phyloP scores from a whole-genome alignment of 2,329 filamentous ascomycete species.

The Ophiostoma sp. region DNA sequence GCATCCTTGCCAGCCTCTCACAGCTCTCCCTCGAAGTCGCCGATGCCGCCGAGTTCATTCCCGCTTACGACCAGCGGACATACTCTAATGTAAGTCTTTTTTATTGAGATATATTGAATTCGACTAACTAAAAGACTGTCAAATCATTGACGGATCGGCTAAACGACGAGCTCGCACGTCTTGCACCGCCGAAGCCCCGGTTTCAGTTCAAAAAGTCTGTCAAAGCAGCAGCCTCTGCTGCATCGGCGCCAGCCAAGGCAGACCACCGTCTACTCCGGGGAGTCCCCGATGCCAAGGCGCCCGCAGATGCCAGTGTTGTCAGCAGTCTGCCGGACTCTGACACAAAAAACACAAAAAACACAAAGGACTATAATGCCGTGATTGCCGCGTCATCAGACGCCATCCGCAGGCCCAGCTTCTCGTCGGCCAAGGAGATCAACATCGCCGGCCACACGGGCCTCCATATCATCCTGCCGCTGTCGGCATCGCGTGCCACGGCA shows the following conservation, averaged over 20 bases:
- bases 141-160: constrained; percentile 76
- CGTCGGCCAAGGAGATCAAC: constrained; percentile 53
- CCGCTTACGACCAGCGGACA: constrained; percentile 81
- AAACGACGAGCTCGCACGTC: constrained; percentile 59
- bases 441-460: constrained; percentile 62
- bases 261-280: constrained; percentile 39
- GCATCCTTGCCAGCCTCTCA: constrained; percentile 72
- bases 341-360: constrained; percentile 32
- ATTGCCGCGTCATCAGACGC: constrained; percentile 38
- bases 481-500: constrained; percentile 64
- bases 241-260: constrained; percentile 33
- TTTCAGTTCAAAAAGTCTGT: constrained; percentile 66
- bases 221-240: constrained; percentile 28
- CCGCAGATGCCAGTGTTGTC: background rate
- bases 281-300: constrained; percentile 6
- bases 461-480: constrained; percentile 70
- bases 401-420: constrained; percentile 59
- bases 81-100: constrained; percentile 62
- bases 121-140: constrained; percentile 52
- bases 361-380: constrained; percentile 52
- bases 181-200: constrained; percentile 64
- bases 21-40: constrained; percentile 77
- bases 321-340: background rate
- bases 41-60: constrained; percentile 74
- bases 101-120: background rate